These are phyloP conservation scores for Teunomyces atbi DNA, from an alignment of 805 yeast genomes.

Conservation along the genomic window DNA sequence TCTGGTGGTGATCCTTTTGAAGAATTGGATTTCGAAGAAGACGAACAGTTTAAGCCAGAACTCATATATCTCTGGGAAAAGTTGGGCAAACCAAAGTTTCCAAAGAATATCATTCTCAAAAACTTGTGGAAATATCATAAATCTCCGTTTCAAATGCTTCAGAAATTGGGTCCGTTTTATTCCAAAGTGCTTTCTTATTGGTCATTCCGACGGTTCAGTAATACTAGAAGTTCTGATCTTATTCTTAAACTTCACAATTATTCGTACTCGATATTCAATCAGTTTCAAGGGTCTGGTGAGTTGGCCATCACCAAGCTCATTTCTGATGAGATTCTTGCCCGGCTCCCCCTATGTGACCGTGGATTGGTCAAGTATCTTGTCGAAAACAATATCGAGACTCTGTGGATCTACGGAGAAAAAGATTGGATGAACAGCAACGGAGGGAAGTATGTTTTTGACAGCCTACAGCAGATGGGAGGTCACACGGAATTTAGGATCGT, in stretches of 20 bases:
- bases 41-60: slow-evolving; percentile 16
- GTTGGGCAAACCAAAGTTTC: slow-evolving; percentile 39
- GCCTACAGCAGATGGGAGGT: slow-evolving; percentile 18
- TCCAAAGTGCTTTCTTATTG: slow-evolving; percentile 41
- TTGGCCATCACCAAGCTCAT: slow-evolving; percentile 42
- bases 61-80: slow-evolving; percentile 25
- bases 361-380: slow-evolving; percentile 31
- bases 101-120: slow-evolving; percentile 27
- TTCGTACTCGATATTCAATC: slow-evolving; percentile 42
- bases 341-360: slow-evolving; percentile 40
- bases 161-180: slow-evolving; percentile 38
- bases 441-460: slow-evolving; percentile 31
- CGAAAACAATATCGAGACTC: slow-evolving; percentile 19
- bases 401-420: slow-evolving; percentile 42
- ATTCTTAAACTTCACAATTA: slow-evolving; percentile 38
- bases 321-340: slow-evolving; percentile 39
- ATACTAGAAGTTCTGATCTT: slow-evolving; percentile 22
- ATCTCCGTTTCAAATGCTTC: slow-evolving; percentile 41
- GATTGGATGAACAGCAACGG: slow-evolving; percentile 46
- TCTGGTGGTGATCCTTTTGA: slow-evolving; percentile 34
- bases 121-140: slow-evolving; percentile 38
- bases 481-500: slow-evolving; percentile 21
- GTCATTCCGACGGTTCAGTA: slow-evolving; percentile 39
- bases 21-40: slow-evolving; percentile 26
- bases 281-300: slow-evolving; percentile 44